phyloP scores from a whole-genome alignment of 495 filamentous ascomycete species.

The Aspergillus incahuasiensis region DNA sequence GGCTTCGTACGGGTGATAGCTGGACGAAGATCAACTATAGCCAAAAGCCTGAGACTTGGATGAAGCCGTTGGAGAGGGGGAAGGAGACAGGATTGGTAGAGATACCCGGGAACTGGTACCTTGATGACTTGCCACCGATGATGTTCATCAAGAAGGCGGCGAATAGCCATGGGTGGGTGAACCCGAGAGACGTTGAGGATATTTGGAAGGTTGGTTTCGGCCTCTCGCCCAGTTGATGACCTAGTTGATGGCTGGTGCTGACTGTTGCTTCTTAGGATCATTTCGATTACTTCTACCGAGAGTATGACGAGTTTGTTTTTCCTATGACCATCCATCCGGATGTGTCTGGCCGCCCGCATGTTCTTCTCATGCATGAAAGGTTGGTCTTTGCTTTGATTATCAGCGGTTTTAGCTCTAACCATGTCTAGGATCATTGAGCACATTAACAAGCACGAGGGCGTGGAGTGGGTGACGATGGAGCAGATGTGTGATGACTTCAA shows the following conservation, averaged over 20 bases:
- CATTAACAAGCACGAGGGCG: constrained; percentile 68
- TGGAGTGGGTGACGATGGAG: constrained; percentile 71
- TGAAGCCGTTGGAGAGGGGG: constrained; percentile 56
- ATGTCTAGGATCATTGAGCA: constrained; percentile 57
- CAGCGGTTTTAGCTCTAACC: neutral
- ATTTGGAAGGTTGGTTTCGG: constrained; percentile 45
- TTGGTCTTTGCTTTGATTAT: constrained; percentile 14
- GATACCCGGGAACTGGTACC: constrained; percentile 65
- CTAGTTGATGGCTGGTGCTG: neutral
- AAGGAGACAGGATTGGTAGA: constrained; percentile 55
- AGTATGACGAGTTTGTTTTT: constrained; percentile 68
- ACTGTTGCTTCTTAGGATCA: constrained; percentile 42
- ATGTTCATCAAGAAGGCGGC: constrained; percentile 60
- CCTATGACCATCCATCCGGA: constrained; percentile 69
- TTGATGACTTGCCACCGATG: constrained; percentile 59
- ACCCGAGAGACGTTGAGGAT: constrained; percentile 54
- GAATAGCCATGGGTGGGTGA: constrained; percentile 59
- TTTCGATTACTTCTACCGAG: constrained; percentile 65
- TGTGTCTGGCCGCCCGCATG: constrained; percentile 62
- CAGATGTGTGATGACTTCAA: constrained; percentile 67
- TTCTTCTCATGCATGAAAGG: constrained; percentile 61
- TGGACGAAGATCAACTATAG: constrained; percentile 61
- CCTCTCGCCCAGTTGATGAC: too few relatives aligned
- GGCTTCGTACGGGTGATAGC: constrained; percentile 53
- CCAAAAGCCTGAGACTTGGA: constrained; percentile 60